Evolutionary conservation across 495 filamentous ascomycete genomes (phyloP).

Genomic region (Daldinia concentrica): DNA sequence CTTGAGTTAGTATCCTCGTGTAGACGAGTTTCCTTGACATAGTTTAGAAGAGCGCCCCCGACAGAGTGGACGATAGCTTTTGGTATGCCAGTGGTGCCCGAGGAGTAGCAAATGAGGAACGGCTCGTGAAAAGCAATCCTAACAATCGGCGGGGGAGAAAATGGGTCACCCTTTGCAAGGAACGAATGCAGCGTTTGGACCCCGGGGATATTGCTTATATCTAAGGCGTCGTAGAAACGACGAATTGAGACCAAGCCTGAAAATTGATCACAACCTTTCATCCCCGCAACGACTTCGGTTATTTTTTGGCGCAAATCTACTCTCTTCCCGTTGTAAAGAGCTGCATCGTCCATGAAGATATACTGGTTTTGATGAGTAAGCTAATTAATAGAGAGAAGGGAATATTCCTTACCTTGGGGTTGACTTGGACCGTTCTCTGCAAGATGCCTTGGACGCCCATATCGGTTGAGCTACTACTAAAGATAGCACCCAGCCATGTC

Average conservation of each 20-base stretch:
- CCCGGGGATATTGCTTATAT: slow-evolving; percentile 64
- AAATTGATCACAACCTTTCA: slow-evolving; percentile 68
- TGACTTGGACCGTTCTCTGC: slow-evolving; percentile 75
- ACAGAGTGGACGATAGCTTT: slow-evolving; percentile 80
- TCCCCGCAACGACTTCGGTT: slow-evolving; percentile 67
- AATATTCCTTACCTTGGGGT: slow-evolving; percentile 59
- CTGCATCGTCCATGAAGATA: slow-evolving; percentile 80
- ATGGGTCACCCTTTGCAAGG: slow-evolving; percentile 54
- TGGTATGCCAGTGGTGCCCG: slow-evolving; percentile 76
- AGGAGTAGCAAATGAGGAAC: slow-evolving; percentile 76
- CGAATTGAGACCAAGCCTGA: slow-evolving; percentile 71
- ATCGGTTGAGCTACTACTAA: slow-evolving; percentile 77
- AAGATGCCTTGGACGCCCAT: slow-evolving; percentile 81
- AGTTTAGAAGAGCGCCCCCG: slow-evolving; percentile 68
- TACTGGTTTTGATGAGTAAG: slow-evolving; percentile 48
- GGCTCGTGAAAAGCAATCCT: slow-evolving; percentile 72
- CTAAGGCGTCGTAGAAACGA: slow-evolving; percentile 67
- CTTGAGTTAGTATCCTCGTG: slow-evolving; percentile 63
- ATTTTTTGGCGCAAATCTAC: slow-evolving; percentile 79
- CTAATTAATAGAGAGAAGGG: neutral
- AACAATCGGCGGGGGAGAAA: slow-evolving; percentile 61
- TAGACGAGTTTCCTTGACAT: slow-evolving; percentile 67
- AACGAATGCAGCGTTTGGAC: slow-evolving; percentile 64
- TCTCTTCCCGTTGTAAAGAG: slow-evolving; percentile 80
- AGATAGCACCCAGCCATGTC: slow-evolving; percentile 72